Evolutionary conservation across 371 early-diverging fungal species (phyloP).

Genomic region (Entomophthora muscae): DNA sequence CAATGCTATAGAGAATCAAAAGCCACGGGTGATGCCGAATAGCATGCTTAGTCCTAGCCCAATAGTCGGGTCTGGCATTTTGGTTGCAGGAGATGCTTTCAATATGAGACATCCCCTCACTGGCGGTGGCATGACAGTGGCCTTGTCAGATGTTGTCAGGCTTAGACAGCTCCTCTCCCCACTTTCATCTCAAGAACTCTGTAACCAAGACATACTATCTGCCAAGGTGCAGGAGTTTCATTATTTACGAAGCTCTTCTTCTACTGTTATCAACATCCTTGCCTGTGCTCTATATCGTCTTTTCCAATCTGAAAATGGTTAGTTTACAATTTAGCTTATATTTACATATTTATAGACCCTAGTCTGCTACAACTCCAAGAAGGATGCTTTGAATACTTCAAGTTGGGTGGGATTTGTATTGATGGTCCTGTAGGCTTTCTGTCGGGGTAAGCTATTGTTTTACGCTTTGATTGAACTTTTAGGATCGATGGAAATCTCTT

Average conservation of each 20-base stretch:
- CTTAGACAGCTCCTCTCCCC: slow-evolving; percentile 28
- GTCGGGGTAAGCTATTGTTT: slow-evolving; percentile 31
- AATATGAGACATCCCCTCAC: slow-evolving; percentile 92
- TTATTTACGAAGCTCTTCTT: slow-evolving; percentile 57
- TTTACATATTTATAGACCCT: slow-evolving; percentile 3
- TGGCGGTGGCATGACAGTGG: slow-evolving; percentile 91
- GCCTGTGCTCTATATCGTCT: slow-evolving; percentile 76
- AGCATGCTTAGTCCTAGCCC: slow-evolving; percentile 59
- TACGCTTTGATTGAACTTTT: background rate
- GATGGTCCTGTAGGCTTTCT: slow-evolving; percentile 70
- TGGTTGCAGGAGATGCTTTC: slow-evolving; percentile 81
- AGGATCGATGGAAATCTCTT: background rate
- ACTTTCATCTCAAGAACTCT: slow-evolving; percentile 24
- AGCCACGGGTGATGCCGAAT: slow-evolving; percentile 78
- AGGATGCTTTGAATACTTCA: slow-evolving; percentile 77
- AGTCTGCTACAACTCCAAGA: slow-evolving; percentile 29
- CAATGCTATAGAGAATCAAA: slow-evolving; percentile 46
- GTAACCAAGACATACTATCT: slow-evolving; percentile 25
- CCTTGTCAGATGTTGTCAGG: slow-evolving; percentile 68
- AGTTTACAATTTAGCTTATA: slow-evolving; percentile 9
- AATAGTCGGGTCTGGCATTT: slow-evolving; percentile 34
- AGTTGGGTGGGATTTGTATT: slow-evolving; percentile 58
- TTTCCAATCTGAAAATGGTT: slow-evolving; percentile 56
- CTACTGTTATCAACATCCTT: slow-evolving; percentile 70
- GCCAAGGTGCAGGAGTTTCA: slow-evolving; percentile 41